Percentiles rank a stretch among this genome's conserved stretches.
phyloP scores from a whole-genome alignment of 164 flowering plant genomes.

The Magnolia officinalis region DNA sequence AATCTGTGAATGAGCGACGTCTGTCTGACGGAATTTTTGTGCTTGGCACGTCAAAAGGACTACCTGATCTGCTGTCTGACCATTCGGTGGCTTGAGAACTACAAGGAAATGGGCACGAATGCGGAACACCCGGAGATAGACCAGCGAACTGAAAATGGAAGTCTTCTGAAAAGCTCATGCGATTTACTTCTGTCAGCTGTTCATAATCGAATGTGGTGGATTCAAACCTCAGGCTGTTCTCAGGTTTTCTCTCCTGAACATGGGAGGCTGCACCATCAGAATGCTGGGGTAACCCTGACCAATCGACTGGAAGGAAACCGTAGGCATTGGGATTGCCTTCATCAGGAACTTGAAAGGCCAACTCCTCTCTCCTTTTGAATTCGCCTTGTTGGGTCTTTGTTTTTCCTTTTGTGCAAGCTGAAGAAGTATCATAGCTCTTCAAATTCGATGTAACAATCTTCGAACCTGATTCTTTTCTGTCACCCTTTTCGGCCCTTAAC shows the following conservation, averaged over 20 bases:
- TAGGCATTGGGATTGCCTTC: conserved; percentile 17
- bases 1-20: conserved; percentile 8
- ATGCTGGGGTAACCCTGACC: conserved; percentile 16
- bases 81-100: conserved; percentile 16
- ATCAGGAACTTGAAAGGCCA: conserved; percentile 14
- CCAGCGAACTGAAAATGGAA: conserved; percentile 24
- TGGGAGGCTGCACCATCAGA: background rate
- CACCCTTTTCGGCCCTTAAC: conserved; percentile 6
- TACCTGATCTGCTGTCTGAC: conserved; percentile 11
- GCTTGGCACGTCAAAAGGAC: conserved; percentile 5
- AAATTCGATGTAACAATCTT: background rate
- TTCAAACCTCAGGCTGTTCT: conserved; percentile 16
- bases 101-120: conserved; percentile 53
- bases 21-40: conserved; percentile 22
- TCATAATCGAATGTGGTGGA: conserved; percentile 18
- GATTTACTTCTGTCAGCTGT: conserved; percentile 16
- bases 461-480: conserved; percentile 16
- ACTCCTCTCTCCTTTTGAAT: conserved; percentile 18
- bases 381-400: background rate
- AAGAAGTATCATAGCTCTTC: background rate
- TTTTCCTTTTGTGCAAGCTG: background rate
- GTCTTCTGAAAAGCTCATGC: conserved; percentile 33
- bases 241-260: background rate
- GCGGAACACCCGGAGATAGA: conserved; percentile 35
- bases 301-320: conserved; percentile 11